Evolutionary conservation across 1,139 yeast genomes (phyloP).

Genomic region (Geotrichum australiense): DNA sequence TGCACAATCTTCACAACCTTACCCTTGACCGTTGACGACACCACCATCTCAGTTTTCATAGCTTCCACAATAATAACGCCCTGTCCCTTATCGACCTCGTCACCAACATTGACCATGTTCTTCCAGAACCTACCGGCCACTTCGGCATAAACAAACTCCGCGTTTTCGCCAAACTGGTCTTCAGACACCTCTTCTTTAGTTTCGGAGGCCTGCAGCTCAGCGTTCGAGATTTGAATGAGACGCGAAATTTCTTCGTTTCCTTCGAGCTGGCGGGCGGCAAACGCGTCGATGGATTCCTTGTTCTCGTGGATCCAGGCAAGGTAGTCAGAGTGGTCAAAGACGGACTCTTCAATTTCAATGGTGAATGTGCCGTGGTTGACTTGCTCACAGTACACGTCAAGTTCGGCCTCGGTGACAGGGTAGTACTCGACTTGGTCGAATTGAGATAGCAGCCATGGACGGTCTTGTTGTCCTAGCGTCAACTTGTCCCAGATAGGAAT

Average conservation of each 20-base stretch:
- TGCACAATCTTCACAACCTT: constrained; percentile 71
- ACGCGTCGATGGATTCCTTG: constrained; percentile 61
- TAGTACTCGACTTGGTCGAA: constrained; percentile 93
- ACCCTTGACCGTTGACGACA: constrained; percentile 64
- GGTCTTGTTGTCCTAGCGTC: constrained; percentile 61
- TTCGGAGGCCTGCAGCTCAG: constrained; percentile 51
- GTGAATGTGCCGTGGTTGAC: constrained; percentile 74
- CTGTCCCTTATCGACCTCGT: constrained; percentile 62
- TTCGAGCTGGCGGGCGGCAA: constrained; percentile 66
- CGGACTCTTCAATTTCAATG: constrained; percentile 67
- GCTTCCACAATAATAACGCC: constrained; percentile 89
- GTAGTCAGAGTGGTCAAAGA: constrained; percentile 77
- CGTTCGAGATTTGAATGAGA: constrained; percentile 75
- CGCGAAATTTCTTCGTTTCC: constrained; percentile 78
- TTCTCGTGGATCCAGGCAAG: constrained; percentile 71
- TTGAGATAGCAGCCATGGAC: constrained; percentile 87
- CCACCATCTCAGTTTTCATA: constrained; percentile 97
- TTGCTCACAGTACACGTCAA: constrained; percentile 64
- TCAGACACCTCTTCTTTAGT: constrained; percentile 35
- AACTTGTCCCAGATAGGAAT: constrained; percentile 97
- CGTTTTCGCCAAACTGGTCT: constrained; percentile 54
- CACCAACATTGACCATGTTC: constrained; percentile 76
- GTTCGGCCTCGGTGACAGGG: constrained; percentile 79
- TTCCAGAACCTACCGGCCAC: constrained; percentile 98
- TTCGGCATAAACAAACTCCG: constrained; percentile 83